Base-by-base conservation (phyloP, 441 rosid species). In the Pelargonium australe region DNA sequence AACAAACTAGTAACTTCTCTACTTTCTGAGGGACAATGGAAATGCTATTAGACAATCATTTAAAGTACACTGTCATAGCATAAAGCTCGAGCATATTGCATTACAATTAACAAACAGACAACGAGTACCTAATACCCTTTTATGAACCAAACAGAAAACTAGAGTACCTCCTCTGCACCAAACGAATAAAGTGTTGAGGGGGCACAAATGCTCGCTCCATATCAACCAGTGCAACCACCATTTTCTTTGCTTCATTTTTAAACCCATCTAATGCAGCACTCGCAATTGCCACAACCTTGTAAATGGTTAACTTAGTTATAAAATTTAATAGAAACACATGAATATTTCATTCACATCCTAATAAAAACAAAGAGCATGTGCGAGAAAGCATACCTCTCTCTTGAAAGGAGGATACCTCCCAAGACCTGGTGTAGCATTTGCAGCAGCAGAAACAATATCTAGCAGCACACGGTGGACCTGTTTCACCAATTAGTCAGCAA, bases 151-250 rank as follows among this genome's bases (percentile, higher is more conserved):
- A 60, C 34, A 23, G n/a, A 28, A 20, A 20, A 2, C 10, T 60
- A 60, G 63, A 60, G 63, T 84, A 91, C 98, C 97, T 78, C 74
- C 98, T 87, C 68, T 94, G 98, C 77, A 94, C 93, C 76, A 94
- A 79, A 65, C 98, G 96, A 74, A 94, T 94, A 80, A 94, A 94
- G 78, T 91, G 97, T 68, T 94, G 98, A 64, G 98, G 97, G 60
- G 98, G 98, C 70, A 93, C 98, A 81, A 94, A 94, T 31, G 86
- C 96, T 60, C 98, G 95, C 81, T 94, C 98, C 98, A 94, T 93
- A 74, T 93, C 98, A 73, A 93, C 97, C 57, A 93, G 80, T 40
- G 98, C 98, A 78, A 91, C 85, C 14, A 94, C 98, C 98, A 94
- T 94, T 75, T 87, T 91, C 73, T 81, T 91, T 47, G 98, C 87